These are phyloP conservation scores for Phytophthora pisi DNA, from an alignment of 352 stramenopile genomes.

Conservation along the genomic window DNA sequence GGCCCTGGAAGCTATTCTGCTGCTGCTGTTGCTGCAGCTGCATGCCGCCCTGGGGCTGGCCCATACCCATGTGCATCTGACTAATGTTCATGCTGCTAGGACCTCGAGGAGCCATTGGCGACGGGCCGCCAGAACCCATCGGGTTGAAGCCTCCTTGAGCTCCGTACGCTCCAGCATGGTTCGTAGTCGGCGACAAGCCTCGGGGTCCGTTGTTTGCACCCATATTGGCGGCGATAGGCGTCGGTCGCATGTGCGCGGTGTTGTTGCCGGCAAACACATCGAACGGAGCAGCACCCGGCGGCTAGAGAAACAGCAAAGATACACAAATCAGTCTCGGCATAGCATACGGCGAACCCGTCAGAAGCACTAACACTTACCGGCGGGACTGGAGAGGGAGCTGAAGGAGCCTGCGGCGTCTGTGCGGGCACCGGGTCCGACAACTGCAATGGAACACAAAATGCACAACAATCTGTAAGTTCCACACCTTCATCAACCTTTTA, in stretches of 20 bases:
- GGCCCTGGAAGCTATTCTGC: constrained; percentile 82
- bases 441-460: constrained; percentile 30
- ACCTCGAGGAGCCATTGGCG: constrained; percentile 52
- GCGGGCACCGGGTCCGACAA: constrained; percentile 65
- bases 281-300: constrained; percentile 47
- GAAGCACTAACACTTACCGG: constrained; percentile 28
- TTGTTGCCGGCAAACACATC: constrained; percentile 66
- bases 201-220: constrained; percentile 34
- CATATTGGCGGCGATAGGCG: constrained; percentile 39
- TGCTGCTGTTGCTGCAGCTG: constrained; percentile 45
- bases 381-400: constrained; percentile 45
- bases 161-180: constrained; percentile 29
- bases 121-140: constrained; percentile 41
- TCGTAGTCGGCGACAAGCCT: constrained; percentile 37
- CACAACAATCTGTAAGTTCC: constrained; percentile 5
- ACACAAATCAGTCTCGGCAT: constrained; percentile 5
- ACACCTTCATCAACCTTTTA: neutral
- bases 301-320: constrained; percentile 15
- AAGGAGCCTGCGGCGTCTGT: constrained; percentile 38
- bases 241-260: constrained; percentile 38
- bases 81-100: constrained; percentile 80
- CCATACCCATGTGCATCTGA: constrained; percentile 85
- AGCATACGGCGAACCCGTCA: neutral
- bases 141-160: constrained; percentile 49
- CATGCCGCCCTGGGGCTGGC: constrained; percentile 43